Percentiles rank a stretch among this genome's conserved stretches.
phyloP scores from a whole-genome alignment of 306 rosid genomes.

The Dryas drummondii region DNA sequence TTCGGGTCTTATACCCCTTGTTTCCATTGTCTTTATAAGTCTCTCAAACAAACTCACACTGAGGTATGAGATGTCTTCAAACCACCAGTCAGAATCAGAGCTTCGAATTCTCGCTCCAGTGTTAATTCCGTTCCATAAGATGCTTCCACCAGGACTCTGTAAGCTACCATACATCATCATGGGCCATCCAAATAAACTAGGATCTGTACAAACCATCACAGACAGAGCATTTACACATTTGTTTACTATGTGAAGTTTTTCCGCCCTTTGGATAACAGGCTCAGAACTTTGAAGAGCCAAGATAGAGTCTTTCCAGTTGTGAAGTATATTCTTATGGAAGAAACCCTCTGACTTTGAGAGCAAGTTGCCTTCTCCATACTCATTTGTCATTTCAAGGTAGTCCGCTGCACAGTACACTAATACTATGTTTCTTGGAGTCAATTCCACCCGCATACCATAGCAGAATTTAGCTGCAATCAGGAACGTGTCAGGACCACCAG shows the following conservation, averaged over 20 bases:
- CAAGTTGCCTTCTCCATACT: slow-evolving; percentile 77
- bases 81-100: slow-evolving; percentile 99
- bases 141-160: slow-evolving; percentile 99
- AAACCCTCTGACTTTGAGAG: slow-evolving; percentile 63
- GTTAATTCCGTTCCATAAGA: slow-evolving; percentile 94
- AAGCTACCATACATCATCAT: slow-evolving; percentile 99
- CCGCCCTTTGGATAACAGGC: slow-evolving; percentile 56
- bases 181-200: slow-evolving; percentile 98
- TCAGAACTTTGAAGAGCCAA: slow-evolving; percentile 86
- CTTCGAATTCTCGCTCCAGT: slow-evolving; percentile 88
- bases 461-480: slow-evolving; percentile 69
- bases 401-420: slow-evolving; percentile 72
- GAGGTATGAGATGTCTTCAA: slow-evolving; percentile 90
- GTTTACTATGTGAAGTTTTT: slow-evolving; percentile 60
- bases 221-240: slow-evolving; percentile 79
- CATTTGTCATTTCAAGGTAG: slow-evolving; percentile 90
- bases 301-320: slow-evolving; percentile 91
- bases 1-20: slow-evolving; percentile 80
- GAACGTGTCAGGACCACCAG: slow-evolving; percentile 85
- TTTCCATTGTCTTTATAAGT: slow-evolving; percentile 82
- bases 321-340: slow-evolving; percentile 64
- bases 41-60: slow-evolving; percentile 70
- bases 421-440: slow-evolving; percentile 71
- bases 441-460: slow-evolving; percentile 64
- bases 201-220: slow-evolving; percentile 93